Conservation (phyloP, 176 grass and related monocot genomes). For the Aechmea fasciata region DNA sequence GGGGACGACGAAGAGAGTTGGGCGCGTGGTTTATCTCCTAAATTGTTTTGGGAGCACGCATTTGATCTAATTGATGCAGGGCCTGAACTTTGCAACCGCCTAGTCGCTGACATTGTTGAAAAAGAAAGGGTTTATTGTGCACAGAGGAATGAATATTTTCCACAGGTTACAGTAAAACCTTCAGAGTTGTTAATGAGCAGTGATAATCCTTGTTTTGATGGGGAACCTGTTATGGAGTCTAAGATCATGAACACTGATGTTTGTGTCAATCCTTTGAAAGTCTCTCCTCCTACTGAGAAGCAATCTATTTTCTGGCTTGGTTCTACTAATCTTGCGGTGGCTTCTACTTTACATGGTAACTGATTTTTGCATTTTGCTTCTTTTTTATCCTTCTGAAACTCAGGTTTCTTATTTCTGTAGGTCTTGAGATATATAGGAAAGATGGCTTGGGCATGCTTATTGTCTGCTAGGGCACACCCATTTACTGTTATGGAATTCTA, state of each 20-base stretch:
- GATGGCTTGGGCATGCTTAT: no score
- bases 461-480: no score
- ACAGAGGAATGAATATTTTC: constrained; percentile 70
- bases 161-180: constrained; percentile 57
- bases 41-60: constrained; percentile 76
- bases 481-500: no score
- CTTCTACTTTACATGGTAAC: constrained; percentile 58
- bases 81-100: constrained; percentile 62
- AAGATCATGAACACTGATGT: constrained; percentile 6
- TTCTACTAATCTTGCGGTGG: constrained; percentile 54
- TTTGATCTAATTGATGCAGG: constrained; percentile 75
- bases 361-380: neutral
- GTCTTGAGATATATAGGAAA: no score
- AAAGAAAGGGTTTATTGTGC: constrained; percentile 71
- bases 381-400: neutral
- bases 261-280: constrained; percentile 16
- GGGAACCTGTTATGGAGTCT: constrained; percentile 11
- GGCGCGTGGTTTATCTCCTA: constrained; percentile 71
- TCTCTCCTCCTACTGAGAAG: constrained; percentile 22
- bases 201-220: constrained; percentile 18
- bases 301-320: constrained; percentile 63
- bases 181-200: constrained; percentile 5
- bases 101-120: constrained; percentile 81
- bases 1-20: constrained; percentile 98
- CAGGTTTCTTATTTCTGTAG: neutral